Percentiles rank a stretch among this genome's conserved stretches.
phyloP scores from a whole-genome alignment of 805 yeast genomes.

The Geotrichum ghanense region DNA sequence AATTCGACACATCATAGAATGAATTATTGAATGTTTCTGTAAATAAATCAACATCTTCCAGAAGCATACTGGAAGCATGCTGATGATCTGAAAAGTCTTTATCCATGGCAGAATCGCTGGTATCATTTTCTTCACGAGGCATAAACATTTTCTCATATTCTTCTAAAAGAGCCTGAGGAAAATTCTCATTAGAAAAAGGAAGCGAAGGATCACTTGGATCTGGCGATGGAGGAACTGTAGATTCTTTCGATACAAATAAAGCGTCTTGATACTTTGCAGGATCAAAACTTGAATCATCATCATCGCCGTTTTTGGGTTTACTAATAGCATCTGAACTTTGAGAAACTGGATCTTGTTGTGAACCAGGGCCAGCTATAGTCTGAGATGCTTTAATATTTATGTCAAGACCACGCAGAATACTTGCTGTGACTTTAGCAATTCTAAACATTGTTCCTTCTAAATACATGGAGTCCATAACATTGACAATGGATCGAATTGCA shows the following conservation, averaged over 20 bases:
- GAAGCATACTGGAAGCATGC: neutral
- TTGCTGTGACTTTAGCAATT: slow-evolving; percentile 1
- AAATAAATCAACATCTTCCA: neutral
- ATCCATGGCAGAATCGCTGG: neutral
- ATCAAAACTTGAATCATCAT: neutral
- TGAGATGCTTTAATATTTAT: neutral
- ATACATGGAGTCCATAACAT: neutral
- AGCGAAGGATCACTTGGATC: neutral
- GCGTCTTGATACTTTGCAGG: slow-evolving; percentile 1
- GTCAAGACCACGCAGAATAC: neutral
- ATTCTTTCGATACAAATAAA: neutral
- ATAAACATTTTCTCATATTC: neutral
- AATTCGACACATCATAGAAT: neutral
- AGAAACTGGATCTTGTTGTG: neutral
- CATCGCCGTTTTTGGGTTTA: neutral
- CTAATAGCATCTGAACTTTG: neutral
- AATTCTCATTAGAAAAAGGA: neutral
- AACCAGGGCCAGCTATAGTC: neutral
- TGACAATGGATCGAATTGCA: neutral
- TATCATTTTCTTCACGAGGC: neutral
- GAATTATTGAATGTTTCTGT: neutral
- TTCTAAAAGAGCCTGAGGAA: neutral
- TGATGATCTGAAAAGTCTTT: neutral
- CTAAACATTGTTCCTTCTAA: neutral
- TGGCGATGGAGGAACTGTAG: neutral